Percentiles rank a stretch among this genome's conserved stretches.
These are phyloP conservation scores for Trichoderma oligosporum DNA, from an alignment of 2,329 filamentous ascomycete genomes.

Conservation along the genomic window DNA sequence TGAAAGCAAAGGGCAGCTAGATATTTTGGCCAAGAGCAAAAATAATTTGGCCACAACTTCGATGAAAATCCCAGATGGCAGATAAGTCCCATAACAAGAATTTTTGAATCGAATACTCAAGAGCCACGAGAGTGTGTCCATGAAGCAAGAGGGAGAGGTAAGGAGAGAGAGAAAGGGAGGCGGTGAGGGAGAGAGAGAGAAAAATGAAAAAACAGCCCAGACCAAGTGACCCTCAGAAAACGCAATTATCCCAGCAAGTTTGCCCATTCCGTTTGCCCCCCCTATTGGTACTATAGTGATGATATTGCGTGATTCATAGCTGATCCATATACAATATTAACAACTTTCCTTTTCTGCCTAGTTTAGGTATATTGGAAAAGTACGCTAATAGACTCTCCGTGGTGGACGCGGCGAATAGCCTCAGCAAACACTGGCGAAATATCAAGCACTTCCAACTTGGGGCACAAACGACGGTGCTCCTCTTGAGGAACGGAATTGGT, in stretches of 20 bases:
- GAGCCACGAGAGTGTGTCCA: background rate
- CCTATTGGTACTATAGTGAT: constrained; percentile 4
- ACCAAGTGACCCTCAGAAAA: constrained; percentile 3
- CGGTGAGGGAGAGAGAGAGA: background rate
- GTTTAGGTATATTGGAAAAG: constrained; percentile 57
- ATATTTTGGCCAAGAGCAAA: background rate
- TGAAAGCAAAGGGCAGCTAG: background rate
- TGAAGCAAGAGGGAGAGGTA: background rate
- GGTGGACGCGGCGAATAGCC: constrained; percentile 91
- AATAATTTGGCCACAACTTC: background rate
- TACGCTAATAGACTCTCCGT: constrained; percentile 95
- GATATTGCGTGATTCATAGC: constrained; percentile 1
- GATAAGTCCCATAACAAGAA: background rate
- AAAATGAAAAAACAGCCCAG: background rate
- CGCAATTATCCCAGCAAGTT: background rate
- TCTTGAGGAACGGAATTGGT: constrained; percentile 93
- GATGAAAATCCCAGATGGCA: background rate
- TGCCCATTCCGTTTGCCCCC: constrained; percentile 1
- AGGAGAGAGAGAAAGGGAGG: background rate
- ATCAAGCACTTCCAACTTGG: constrained; percentile 89
- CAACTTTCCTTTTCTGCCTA: background rate
- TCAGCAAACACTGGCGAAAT: constrained; percentile 88
- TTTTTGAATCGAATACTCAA: background rate
- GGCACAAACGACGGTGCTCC: constrained; percentile 72
- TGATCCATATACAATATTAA: background rate